A percentile compares a stretch with the other conserved stretches of the same genome.
Conservation (phyloP, 2,329 filamentous ascomycete species). For the Aspergillus proliferans region DNA sequence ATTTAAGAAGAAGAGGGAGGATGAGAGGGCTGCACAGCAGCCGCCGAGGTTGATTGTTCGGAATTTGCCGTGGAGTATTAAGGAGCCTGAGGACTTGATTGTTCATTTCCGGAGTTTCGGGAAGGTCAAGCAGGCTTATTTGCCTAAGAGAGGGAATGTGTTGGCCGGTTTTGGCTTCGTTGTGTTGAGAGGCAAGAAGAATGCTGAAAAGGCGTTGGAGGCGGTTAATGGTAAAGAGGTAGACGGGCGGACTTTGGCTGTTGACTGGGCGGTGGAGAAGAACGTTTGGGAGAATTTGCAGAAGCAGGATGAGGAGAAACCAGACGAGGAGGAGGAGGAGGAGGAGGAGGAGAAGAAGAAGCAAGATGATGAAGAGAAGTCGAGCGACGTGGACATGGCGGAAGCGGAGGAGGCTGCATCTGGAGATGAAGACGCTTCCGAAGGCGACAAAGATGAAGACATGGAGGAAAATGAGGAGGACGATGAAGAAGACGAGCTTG, state of each 20-base stretch:
- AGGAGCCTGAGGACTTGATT: constrained; percentile 71
- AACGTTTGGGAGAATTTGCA: constrained; percentile 68
- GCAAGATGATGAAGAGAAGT: constrained; percentile 26
- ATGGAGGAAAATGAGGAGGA: constrained; percentile 33
- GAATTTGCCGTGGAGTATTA: constrained; percentile 94
- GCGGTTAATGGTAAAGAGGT: constrained; percentile 83
- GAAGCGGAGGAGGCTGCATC: constrained; percentile 35
- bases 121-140: constrained; percentile 79
- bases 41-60: constrained; percentile 77
- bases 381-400: constrained; percentile 53
- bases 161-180: constrained; percentile 91
- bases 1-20: constrained; percentile 44
- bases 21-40: constrained; percentile 54
- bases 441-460: constrained; percentile 27
- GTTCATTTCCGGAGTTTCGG: constrained; percentile 80
- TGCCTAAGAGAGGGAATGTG: constrained; percentile 67
- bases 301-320: constrained; percentile 35
- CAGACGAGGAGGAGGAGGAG: constrained; percentile 13
- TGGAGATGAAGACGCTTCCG: constrained; percentile 32
- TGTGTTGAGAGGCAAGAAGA: constrained; percentile 77
- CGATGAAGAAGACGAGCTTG: constrained; percentile 39
- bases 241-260: constrained; percentile 79
- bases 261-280: constrained; percentile 96
- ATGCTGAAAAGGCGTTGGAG: constrained; percentile 82
- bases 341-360: constrained; percentile 24